Evolutionary conservation across 805 yeast species (phyloP).

Genomic region (Metschnikowia cerradonensis): DNA sequence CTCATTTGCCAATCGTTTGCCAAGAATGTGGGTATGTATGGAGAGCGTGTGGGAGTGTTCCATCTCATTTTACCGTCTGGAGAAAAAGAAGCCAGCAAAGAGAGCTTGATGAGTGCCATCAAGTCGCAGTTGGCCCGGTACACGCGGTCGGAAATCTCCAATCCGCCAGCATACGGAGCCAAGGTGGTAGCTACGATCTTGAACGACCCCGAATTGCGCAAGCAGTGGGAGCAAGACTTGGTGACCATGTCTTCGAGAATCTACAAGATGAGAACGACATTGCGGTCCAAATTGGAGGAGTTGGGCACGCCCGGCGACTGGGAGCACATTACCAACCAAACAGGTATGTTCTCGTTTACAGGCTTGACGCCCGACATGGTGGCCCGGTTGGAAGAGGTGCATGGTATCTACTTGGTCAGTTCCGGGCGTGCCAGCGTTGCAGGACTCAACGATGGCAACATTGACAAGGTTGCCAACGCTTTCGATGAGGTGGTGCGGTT

Average conservation of each 20-base stretch:
- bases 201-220: slow-evolving; percentile 58
- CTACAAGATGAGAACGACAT: slow-evolving; percentile 65
- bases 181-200: slow-evolving; percentile 79
- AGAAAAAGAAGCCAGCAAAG: slow-evolving; percentile 8
- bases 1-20: slow-evolving; percentile 93
- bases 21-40: slow-evolving; percentile 94
- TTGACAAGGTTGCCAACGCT: slow-evolving; percentile 72
- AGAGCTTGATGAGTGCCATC: slow-evolving; percentile 27
- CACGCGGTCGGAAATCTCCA: slow-evolving; percentile 82
- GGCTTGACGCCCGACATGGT: slow-evolving; percentile 80
- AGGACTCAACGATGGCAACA: slow-evolving; percentile 79
- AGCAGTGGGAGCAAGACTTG: slow-evolving; percentile 83
- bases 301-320: slow-evolving; percentile 83
- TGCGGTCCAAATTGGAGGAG: slow-evolving; percentile 55
- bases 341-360: slow-evolving; percentile 96
- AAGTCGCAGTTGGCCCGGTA: slow-evolving; percentile 71
- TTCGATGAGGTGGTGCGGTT: slow-evolving; percentile 69
- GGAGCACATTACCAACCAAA: slow-evolving; percentile 87
- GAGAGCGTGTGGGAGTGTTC: slow-evolving; percentile 94
- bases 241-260: slow-evolving; percentile 85
- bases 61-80: slow-evolving; percentile 57
- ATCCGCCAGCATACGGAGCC: slow-evolving; percentile 95
- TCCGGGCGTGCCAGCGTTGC: slow-evolving; percentile 93
- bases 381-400: slow-evolving; percentile 66
- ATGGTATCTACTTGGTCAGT: slow-evolving; percentile 74